A percentile compares a stretch with the other conserved stretches of the same genome.
Evolutionary conservation across 805 yeast species (phyloP).

Genomic region (Candida nonsorbophila): DNA sequence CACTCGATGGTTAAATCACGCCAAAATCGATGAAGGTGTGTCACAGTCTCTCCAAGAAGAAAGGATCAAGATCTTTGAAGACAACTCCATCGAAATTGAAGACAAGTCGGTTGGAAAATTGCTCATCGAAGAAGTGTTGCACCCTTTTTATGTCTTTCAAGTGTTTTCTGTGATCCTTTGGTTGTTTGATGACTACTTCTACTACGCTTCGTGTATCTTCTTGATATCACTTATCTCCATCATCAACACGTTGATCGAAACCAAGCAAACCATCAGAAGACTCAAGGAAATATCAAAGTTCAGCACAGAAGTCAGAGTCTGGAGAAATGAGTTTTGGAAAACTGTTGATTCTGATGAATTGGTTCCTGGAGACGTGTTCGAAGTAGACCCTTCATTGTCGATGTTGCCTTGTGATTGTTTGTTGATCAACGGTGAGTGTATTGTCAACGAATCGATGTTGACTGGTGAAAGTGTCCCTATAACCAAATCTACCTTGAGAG

Average conservation of each 20-base stretch:
- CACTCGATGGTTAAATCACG: constrained; percentile 62
- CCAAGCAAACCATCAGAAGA: constrained; percentile 66
- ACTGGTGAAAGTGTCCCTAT: constrained; percentile 99
- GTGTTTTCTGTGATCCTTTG: constrained; percentile 86
- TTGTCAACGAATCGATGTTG: constrained; percentile 95
- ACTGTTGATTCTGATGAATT: constrained; percentile 69
- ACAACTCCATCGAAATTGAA: constrained; percentile 67
- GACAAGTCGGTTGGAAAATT: constrained; percentile 65
- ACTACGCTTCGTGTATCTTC: constrained; percentile 90
- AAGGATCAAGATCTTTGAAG: constrained; percentile 70
- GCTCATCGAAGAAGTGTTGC: constrained; percentile 80
- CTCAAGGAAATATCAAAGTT: constrained; percentile 69
- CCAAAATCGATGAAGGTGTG: constrained; percentile 60
- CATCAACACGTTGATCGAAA: constrained; percentile 77
- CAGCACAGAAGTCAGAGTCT: constrained; percentile 79
- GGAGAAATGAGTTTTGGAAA: constrained; percentile 92
- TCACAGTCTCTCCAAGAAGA: constrained; percentile 64
- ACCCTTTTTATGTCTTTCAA: constrained; percentile 94
- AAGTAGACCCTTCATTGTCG: constrained; percentile 75
- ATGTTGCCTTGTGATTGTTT: constrained; percentile 87
- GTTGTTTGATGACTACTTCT: constrained; percentile 88
- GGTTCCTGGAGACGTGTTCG: constrained; percentile 95
- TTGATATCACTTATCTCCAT: constrained; percentile 80
- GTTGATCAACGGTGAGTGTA: constrained; percentile 85
- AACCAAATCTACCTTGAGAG: constrained; percentile 64